Conservation (phyloP, 306 rosid genomes). For the Fragaria iinumae region DNA sequence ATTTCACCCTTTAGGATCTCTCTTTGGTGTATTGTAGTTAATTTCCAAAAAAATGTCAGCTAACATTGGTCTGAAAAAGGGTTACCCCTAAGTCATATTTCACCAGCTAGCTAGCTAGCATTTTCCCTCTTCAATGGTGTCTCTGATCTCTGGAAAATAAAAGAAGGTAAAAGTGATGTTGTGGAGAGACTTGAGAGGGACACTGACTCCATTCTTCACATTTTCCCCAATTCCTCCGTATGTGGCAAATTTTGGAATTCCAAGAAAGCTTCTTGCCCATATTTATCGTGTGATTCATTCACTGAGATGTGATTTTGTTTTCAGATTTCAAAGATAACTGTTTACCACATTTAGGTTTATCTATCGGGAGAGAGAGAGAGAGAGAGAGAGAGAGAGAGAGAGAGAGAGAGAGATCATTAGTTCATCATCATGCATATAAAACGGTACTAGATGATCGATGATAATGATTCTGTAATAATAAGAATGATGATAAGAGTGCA, state of each 20-base stretch:
- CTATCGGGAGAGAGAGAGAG: background rate
- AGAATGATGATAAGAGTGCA: constrained; percentile 38
- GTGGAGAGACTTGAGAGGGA: constrained; percentile 8
- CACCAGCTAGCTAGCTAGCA: background rate
- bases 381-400: background rate
- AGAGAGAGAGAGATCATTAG: background rate
- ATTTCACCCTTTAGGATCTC: background rate
- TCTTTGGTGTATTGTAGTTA: background rate
- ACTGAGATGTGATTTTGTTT: background rate
- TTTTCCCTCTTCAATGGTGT: background rate
- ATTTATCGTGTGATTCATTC: background rate
- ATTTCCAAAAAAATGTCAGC: background rate
- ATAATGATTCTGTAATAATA: constrained; percentile 38
- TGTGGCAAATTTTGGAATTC: constrained; percentile 32
- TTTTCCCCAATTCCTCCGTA: constrained; percentile 2
- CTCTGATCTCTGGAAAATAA: background rate
- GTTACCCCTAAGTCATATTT: background rate
- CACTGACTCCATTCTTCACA: constrained; percentile 12
- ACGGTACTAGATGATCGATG: background rate
- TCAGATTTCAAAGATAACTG: constrained; percentile 25
- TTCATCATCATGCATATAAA: constrained; percentile 9
- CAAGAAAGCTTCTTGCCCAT: constrained; percentile 33
- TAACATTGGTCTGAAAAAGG: background rate
- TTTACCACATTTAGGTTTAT: background rate
- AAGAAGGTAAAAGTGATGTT: constrained; percentile 15